Evolutionary conservation across 169 alveolate species (phyloP).

Genomic region (Plasmodium falciparum): DNA sequence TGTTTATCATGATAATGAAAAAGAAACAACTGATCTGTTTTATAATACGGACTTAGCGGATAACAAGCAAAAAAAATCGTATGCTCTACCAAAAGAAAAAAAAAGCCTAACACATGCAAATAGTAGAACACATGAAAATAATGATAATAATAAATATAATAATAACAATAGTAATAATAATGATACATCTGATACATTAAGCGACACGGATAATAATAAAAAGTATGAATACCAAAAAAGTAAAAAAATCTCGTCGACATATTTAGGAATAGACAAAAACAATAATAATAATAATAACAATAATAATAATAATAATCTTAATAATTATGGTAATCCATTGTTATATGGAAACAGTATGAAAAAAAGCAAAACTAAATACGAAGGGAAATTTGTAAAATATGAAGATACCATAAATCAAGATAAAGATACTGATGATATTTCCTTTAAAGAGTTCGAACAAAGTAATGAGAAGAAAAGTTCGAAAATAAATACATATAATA

Average conservation of each 20-base stretch:
- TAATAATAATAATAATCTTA: background rate
- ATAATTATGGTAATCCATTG: background rate
- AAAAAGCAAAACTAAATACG: background rate
- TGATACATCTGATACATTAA: constrained; percentile 3
- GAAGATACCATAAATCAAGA: background rate
- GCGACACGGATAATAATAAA: constrained; percentile 1
- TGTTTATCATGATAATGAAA: constrained; percentile 5
- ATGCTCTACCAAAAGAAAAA: too few relatives aligned
- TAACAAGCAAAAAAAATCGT: too few relatives aligned
- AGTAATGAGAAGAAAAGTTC: background rate
- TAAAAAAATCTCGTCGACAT: background rate
- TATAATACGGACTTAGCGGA: too few relatives aligned
- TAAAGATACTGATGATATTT: background rate
- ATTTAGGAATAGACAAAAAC: background rate
- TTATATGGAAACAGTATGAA: background rate
- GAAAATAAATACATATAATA: background rate
- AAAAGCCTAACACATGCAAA: background rate
- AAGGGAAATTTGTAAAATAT: background rate
- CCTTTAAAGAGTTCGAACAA: background rate
- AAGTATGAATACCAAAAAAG: background rate
- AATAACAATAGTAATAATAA: constrained; percentile 4
- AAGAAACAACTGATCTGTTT: background rate
- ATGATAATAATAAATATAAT: background rate
- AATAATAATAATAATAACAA: background rate
- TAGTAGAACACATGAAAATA: background rate